Evolutionary conservation across 768 basidiomycete genomes (phyloP), one percentile per base, ranked within the genome.

Genomic region (Candolleomyces aberdarensis): DNA sequence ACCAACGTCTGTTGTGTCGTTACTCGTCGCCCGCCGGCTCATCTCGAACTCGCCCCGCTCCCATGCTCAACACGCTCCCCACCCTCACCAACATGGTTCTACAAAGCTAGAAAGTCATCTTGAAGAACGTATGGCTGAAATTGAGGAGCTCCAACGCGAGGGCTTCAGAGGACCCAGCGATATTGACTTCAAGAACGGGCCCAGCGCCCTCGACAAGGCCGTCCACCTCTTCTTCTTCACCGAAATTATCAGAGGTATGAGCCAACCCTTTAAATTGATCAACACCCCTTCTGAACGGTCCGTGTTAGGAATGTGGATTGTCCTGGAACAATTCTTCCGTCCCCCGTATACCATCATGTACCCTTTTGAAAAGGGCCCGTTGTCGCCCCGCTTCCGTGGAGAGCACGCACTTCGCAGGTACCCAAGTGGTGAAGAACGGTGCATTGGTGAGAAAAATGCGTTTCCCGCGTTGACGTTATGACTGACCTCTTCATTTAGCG

Each of bases 261-360:
- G 39, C 41, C 19, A 86, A 75, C 47, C 48, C 36, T 46, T 52
- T 10, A 17, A 36, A 36, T 36, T 49, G 20, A 20, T 22, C 22
- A 49, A 36, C 19, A 55, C 46, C 41, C 6, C 13, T 22, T 57
- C 15, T 43, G 36, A 40, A 8, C 32, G 32, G 32, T n/a, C 19
- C 22, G 36, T 19, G 22, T 6, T 67, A 98, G 96, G 96, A 69
- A 96, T 98, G 94, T 97, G 96, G 93, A 89, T 99, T 70, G 96
- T 98, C 31, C 59, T 92, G 61, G 92, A 94, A 75, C 87, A 94
- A 69, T 89, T 92, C 78, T 94, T 92, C 83, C 84, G 96, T 62
- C 93, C 92, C 31, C 96, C 96, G 29, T 99, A 98, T 75, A 99
- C 96, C 36, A 98, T 98, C 80, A 95, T 90, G 89, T 94, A 94